Conservation (phyloP, 1,139 yeast species). For the Blastobotrys proliferans region DNA sequence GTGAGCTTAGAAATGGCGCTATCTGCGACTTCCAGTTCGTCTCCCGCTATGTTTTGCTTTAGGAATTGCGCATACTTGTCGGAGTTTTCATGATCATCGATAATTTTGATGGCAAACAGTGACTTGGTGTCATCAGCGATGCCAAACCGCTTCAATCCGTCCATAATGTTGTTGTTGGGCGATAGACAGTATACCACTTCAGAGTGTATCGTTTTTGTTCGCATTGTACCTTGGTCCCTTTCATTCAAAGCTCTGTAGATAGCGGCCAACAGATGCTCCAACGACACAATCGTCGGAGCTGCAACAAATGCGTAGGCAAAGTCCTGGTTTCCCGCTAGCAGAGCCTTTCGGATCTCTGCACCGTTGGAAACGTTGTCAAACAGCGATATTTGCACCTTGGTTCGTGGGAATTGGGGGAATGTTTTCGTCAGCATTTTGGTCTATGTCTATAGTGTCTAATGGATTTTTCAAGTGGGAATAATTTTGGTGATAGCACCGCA, state of each 20-base stretch:
- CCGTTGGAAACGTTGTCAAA: constrained; percentile 45
- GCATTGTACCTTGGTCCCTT: constrained; percentile 36
- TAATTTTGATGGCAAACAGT: constrained; percentile 39
- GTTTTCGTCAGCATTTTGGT: constrained; percentile 16
- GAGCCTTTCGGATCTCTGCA: constrained; percentile 35
- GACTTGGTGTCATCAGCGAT: constrained; percentile 37
- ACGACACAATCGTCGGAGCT: constrained; percentile 40
- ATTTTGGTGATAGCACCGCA: neutral
- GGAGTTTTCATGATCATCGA: constrained; percentile 11
- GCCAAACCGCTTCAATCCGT: constrained; percentile 46
- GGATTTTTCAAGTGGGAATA: no score
- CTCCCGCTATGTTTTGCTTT: constrained; percentile 16
- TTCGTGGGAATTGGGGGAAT: constrained; percentile 46
- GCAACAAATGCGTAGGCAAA: constrained; percentile 49
- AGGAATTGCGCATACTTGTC: constrained; percentile 14
- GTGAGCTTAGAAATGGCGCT: constrained; percentile 30
- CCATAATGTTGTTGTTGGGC: constrained; percentile 49
- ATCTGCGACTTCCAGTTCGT: constrained; percentile 34
- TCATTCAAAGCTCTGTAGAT: constrained; percentile 49
- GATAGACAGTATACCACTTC: constrained; percentile 51
- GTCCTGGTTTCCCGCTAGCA: constrained; percentile 37
- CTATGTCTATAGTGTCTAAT: no score
- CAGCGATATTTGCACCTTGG: constrained; percentile 36
- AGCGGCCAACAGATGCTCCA: constrained; percentile 49
- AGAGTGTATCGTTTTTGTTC: constrained; percentile 50